A percentile compares a stretch with the other conserved stretches of the same genome.
Evolutionary conservation across 306 rosid genomes (phyloP).

Genomic region (Quercus gilva): DNA sequence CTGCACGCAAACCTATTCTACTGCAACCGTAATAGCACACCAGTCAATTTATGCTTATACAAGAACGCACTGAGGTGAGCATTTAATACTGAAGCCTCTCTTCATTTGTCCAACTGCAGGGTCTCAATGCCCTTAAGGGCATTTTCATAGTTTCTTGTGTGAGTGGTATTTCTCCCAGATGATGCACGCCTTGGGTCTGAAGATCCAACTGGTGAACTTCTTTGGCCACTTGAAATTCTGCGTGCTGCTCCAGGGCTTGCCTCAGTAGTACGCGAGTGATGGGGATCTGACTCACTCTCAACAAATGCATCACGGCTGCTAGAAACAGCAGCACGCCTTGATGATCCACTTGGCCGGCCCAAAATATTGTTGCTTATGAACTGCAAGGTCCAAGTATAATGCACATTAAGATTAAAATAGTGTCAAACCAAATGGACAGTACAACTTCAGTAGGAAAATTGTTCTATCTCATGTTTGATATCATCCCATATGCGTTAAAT

Average conservation of each 20-base stretch:
- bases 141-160: slow-evolving; percentile 62
- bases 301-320: slow-evolving; percentile 69
- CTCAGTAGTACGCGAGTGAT: slow-evolving; percentile 59
- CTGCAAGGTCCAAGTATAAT: slow-evolving; percentile 40
- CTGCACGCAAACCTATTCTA: slow-evolving; percentile 28
- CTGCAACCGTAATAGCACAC: slow-evolving; percentile 24
- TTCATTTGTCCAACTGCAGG: slow-evolving; percentile 72
- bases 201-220: slow-evolving; percentile 65
- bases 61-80: slow-evolving; percentile 19
- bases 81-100: slow-evolving; percentile 53
- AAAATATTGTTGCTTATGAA: slow-evolving; percentile 43
- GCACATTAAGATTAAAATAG: not conserved
- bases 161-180: slow-evolving; percentile 58
- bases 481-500: not conserved
- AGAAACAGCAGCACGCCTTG: slow-evolving; percentile 82
- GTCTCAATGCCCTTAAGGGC: slow-evolving; percentile 80
- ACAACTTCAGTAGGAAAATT: not conserved
- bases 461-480: not conserved
- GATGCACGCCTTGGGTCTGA: slow-evolving; percentile 60
- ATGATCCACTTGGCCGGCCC: slow-evolving; percentile 81
- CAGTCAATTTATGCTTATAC: slow-evolving; percentile 37
- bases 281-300: slow-evolving; percentile 67
- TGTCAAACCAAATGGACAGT: not conserved
- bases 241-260: slow-evolving; percentile 72
- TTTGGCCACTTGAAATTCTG: slow-evolving; percentile 63